A percentile compares a stretch with the other conserved stretches of the same genome.
These are phyloP conservation scores for Elaeis oleifera DNA, from an alignment of 202 grass and related monocot genomes.

Conservation along the genomic window DNA sequence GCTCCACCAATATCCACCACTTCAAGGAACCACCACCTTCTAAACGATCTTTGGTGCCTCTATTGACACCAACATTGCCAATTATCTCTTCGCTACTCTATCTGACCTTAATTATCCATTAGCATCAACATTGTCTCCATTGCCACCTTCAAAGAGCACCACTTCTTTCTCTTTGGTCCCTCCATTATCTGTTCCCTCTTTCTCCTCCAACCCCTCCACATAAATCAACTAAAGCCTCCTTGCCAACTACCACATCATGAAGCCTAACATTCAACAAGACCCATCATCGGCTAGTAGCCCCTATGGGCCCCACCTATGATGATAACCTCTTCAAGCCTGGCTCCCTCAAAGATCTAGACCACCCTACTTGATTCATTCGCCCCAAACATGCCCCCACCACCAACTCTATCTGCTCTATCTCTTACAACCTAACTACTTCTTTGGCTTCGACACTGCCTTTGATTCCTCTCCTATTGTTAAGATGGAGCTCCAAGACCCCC, in stretches of 20 bases:
- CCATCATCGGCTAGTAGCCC: too few relatives aligned
- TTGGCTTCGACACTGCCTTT: neutral
- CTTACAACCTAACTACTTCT: too few relatives aligned
- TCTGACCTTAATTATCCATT: conserved; percentile 19
- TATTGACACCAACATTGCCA: conserved; percentile 77
- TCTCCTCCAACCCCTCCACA: neutral
- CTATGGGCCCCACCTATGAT: too few relatives aligned
- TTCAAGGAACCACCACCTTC: conserved; percentile 48
- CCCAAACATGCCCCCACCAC: too few relatives aligned
- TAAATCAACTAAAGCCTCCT: too few relatives aligned
- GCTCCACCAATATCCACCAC: neutral
- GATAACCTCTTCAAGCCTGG: too few relatives aligned
- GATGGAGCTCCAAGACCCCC: too few relatives aligned
- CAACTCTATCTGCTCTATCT: too few relatives aligned
- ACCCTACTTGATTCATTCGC: too few relatives aligned
- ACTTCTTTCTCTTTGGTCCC: conserved; percentile 70
- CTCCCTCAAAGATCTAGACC: too few relatives aligned
- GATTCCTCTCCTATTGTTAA: neutral
- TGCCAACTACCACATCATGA: too few relatives aligned
- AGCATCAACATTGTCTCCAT: conserved; percentile 2
- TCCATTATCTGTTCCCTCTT: conserved; percentile 50
- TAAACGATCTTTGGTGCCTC: conserved; percentile 68
- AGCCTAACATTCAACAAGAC: too few relatives aligned
- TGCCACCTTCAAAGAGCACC: conserved; percentile 62
- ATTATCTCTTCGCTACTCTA: conserved; percentile 65